A percentile compares a stretch with the other conserved stretches of the same genome.
phyloP scores from a whole-genome alignment of 2,329 filamentous ascomycete genomes.

The Alternaria tenuissima region DNA sequence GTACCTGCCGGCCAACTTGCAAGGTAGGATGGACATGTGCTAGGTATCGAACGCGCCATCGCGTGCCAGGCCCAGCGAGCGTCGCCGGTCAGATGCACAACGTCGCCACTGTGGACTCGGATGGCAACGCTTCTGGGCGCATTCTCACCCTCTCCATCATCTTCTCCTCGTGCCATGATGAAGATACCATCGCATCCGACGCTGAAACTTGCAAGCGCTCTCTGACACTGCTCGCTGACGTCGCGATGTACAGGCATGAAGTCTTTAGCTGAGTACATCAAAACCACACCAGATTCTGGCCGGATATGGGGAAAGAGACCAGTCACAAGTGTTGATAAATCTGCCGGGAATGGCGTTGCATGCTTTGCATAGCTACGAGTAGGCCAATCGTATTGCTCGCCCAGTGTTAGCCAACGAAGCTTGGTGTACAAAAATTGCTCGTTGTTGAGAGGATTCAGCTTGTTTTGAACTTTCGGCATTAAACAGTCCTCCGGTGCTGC shows the following conservation, averaged over 20 bases:
- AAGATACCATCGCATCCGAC: constrained; percentile 92
- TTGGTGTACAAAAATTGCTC: constrained; percentile 78
- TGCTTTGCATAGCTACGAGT: constrained; percentile 78
- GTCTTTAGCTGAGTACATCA: constrained; percentile 90
- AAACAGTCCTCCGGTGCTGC: constrained; percentile 34
- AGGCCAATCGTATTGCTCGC: constrained; percentile 97
- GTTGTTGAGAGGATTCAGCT: constrained; percentile 78
- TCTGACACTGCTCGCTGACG: constrained; percentile 86
- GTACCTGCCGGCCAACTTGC: constrained; percentile 72
- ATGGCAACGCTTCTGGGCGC: constrained; percentile 45
- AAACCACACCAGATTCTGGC: constrained; percentile 90
- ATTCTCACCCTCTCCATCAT: constrained; percentile 41
- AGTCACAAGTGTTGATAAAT: constrained; percentile 74
- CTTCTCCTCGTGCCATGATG: constrained; percentile 67
- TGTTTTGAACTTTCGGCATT: constrained; percentile 70
- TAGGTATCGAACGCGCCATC: constrained; percentile 83
- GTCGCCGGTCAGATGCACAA: constrained; percentile 83
- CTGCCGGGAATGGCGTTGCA: constrained; percentile 77
- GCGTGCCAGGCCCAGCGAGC: constrained; percentile 94
- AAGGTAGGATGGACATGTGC: constrained; percentile 79
- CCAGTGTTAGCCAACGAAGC: constrained; percentile 92
- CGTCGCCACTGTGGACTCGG: constrained; percentile 80
- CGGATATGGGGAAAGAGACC: constrained; percentile 79
- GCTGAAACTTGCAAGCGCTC: constrained; percentile 84
- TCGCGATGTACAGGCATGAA: constrained; percentile 94